These are phyloP conservation scores for Coffea canephora DNA, from an alignment of 257 asterid species.

Conservation along the genomic window DNA sequence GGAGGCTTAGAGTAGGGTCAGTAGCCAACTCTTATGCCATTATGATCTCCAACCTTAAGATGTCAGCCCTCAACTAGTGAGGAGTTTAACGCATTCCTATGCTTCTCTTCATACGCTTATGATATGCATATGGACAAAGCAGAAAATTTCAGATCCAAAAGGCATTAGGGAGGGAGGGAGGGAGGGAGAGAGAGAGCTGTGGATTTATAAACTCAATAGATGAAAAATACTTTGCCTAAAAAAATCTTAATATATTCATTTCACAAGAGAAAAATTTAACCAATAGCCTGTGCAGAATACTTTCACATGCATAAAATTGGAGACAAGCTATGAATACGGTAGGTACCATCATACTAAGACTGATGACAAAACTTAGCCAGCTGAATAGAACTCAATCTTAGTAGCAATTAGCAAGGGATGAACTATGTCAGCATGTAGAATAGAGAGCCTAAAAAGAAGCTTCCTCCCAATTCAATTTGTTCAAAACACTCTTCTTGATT, in stretches of 20 bases:
- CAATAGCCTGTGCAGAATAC: neutral
- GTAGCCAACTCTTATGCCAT: neutral
- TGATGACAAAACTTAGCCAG: neutral
- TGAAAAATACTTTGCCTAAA: neutral
- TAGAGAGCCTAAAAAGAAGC: neutral
- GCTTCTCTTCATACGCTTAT: too few species aligned
- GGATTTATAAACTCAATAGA: too few species aligned
- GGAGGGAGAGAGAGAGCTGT: too few species aligned
- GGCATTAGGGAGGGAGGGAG: neutral
- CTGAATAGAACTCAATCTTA: neutral
- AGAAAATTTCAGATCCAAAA: neutral
- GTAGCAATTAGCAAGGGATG: too few species aligned
- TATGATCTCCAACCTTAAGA: too few species aligned
- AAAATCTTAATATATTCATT: neutral
- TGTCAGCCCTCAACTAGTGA: neutral
- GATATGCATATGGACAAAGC: neutral
- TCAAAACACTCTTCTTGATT: neutral
- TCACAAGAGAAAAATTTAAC: neutral
- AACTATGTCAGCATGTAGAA: too few species aligned
- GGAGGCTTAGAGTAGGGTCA: neutral
- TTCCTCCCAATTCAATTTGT: neutral
- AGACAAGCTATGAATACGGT: neutral
- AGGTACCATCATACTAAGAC: neutral
- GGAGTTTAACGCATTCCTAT: too few species aligned
- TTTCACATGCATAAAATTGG: neutral